Evolutionary conservation across 306 rosid species (phyloP).

Genomic region (Vigna nakashimae): DNA sequence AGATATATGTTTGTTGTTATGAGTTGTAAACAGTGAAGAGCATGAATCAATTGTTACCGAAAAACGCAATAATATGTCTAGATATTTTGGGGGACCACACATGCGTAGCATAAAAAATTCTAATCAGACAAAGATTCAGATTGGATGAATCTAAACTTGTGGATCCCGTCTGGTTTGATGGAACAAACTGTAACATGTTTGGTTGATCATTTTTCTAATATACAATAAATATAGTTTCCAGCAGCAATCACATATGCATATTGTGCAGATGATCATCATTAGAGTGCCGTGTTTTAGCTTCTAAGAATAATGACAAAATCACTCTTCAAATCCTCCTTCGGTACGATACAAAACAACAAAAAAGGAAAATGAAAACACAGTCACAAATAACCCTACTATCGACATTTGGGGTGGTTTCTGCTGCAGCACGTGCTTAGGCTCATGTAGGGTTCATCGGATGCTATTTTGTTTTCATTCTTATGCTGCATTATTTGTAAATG

Average conservation of each 20-base stretch:
- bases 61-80: background rate
- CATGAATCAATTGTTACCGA: conserved; percentile 12
- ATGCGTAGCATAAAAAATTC: background rate
- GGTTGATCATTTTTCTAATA: background rate
- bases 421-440: conserved; percentile 6
- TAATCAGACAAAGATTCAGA: conserved; percentile 6
- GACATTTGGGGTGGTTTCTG: background rate
- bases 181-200: background rate
- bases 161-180: conserved; percentile 27
- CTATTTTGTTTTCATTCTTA: background rate
- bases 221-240: background rate
- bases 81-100: conserved; percentile 43
- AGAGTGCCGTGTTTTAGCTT: conserved; percentile 36
- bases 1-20: background rate
- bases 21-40: conserved; percentile 17
- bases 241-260: conserved; percentile 16
- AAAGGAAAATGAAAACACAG: background rate
- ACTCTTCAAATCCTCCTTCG: conserved; percentile 8
- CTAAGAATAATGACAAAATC: conserved; percentile 12
- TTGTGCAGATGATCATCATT: conserved; percentile 4
- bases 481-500: background rate
- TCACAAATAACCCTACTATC: background rate
- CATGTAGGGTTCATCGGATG: conserved; percentile 2
- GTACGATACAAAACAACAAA: background rate
- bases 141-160: conserved; percentile 24